Conservation (phyloP, 2,329 filamentous ascomycete genomes). For the Byssochlamys sp. region DNA sequence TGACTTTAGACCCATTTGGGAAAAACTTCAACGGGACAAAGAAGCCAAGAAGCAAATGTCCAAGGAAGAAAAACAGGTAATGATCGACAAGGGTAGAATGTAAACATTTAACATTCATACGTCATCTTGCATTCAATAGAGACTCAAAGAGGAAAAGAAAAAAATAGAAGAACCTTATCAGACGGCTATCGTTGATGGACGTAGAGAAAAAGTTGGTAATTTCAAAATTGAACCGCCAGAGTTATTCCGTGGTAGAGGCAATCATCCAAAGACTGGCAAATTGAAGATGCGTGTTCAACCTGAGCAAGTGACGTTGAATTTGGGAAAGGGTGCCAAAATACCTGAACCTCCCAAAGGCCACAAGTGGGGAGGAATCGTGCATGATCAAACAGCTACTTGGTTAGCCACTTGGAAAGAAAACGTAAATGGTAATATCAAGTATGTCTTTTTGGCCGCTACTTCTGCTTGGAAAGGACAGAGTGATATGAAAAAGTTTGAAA, state of each 20-base stretch:
- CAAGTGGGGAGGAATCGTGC: conserved; percentile 91
- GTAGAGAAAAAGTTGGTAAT: conserved; percentile 97
- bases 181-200: conserved; percentile 86
- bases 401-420: conserved; percentile 99
- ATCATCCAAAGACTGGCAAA: conserved; percentile 92
- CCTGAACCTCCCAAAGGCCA: conserved; percentile 78
- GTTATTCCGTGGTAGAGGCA: conserved; percentile 90
- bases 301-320: conserved; percentile 97
- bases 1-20: conserved; percentile 83
- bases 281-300: conserved; percentile 85
- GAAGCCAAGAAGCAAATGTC: conserved; percentile 68
- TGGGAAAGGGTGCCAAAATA: conserved; percentile 79
- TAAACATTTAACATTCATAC: too few relatives aligned
- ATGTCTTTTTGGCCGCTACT: conserved; percentile 95
- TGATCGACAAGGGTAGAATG: too few relatives aligned
- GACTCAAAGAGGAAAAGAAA: conserved; percentile 78
- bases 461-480: conserved; percentile 95
- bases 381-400: conserved; percentile 96
- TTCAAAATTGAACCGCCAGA: conserved; percentile 94
- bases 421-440: conserved; percentile 97
- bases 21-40: conserved; percentile 69
- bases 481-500: conserved; percentile 97
- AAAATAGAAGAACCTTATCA: conserved; percentile 71
- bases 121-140: too few relatives aligned
- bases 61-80: conserved; percentile 87